Base-by-base conservation (phyloP, 2,329 filamentous ascomycete genomes). In the Phyllosticta ampelicida region DNA sequence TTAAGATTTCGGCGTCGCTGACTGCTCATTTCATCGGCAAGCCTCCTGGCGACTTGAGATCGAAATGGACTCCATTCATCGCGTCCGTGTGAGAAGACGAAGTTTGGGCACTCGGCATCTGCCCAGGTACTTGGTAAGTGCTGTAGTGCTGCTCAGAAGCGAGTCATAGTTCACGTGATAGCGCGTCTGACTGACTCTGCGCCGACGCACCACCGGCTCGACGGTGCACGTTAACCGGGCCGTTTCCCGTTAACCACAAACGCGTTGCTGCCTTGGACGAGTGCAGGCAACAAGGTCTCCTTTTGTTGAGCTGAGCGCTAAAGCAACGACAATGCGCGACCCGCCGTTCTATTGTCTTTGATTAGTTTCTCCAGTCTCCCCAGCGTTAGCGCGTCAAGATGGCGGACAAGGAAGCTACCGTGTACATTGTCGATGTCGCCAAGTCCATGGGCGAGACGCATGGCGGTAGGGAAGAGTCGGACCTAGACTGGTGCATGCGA, bases 391-490 rank as follows among this genome's bases (percentile, higher is more conserved):
- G 21, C 11, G 11, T 4, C 8, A 49, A 6, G 58, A 97, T 97
- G 92, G 87, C 90, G 10, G 85, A 88, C 62, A 99, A 99, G 71
- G 90, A 97, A 76, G 90, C 90, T 9, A 94, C 87, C 0, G 83
- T 97, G 50, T 99, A 94, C 72, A 86, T 99, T 65, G 75, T 99
- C 61, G 94, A 99, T 74, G 78, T 96, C 21, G 91, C 90, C 60
- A 78, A 76, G 67, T 88, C 91, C n/a, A 96, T 95, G 88, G 86
- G 80, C 60, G 78, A 87, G 68, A 80, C 78, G 65, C 82, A 84
- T 65, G 79, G 83, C 74, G 89, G 86, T 23, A 84, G 94, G 63
- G 70, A 77, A 19, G 82, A 92, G 70, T 86, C 86, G 2, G 87
- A 97, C 70, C 81, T 99, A 18, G 89, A 96, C 61, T 99, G 86